Evolutionary conservation across 1,284 basidiomycete genomes (phyloP).

Genomic region (Laetiporus sulphureus): DNA sequence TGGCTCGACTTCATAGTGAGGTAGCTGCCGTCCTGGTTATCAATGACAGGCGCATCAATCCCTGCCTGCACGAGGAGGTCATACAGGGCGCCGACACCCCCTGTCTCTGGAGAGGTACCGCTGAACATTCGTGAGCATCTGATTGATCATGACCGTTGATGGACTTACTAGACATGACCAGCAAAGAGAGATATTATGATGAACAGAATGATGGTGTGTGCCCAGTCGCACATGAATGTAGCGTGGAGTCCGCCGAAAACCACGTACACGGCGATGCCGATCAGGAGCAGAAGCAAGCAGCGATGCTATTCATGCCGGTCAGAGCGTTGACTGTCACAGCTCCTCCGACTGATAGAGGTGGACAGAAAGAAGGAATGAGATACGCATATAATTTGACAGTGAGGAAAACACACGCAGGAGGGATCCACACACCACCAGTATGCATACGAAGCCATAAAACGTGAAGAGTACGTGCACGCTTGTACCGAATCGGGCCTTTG

Average conservation of each 20-base stretch:
- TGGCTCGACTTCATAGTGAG: conserved; percentile 57
- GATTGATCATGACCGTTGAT: background rate
- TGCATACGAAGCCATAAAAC: conserved; percentile 73
- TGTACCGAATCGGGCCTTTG: conserved; percentile 69
- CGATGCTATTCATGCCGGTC: conserved; percentile 80
- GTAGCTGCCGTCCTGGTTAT: conserved; percentile 67
- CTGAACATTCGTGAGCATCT: conserved; percentile 24
- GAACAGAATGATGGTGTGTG: conserved; percentile 39
- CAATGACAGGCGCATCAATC: conserved; percentile 42
- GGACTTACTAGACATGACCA: conserved; percentile 32
- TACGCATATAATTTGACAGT: conserved; percentile 3
- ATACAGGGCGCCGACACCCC: conserved; percentile 52
- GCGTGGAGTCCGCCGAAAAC: conserved; percentile 46
- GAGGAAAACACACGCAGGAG: conserved; percentile 37
- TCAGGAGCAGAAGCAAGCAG: conserved; percentile 74
- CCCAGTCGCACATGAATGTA: conserved; percentile 49
- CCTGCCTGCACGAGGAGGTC: conserved; percentile 50
- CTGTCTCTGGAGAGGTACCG: conserved; percentile 55
- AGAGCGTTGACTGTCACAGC: conserved; percentile 74
- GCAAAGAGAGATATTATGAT: conserved; percentile 44
- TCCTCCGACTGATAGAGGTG: conserved; percentile 66
- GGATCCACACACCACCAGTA: conserved; percentile 66
- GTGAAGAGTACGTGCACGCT: conserved; percentile 71
- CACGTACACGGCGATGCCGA: conserved; percentile 39
- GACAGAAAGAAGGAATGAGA: conserved; percentile 7